A percentile compares a stretch with the other conserved stretches of the same genome.
Conservation (phyloP, 2,329 filamentous ascomycete species). For the Bimuria novae-zelandiae region DNA sequence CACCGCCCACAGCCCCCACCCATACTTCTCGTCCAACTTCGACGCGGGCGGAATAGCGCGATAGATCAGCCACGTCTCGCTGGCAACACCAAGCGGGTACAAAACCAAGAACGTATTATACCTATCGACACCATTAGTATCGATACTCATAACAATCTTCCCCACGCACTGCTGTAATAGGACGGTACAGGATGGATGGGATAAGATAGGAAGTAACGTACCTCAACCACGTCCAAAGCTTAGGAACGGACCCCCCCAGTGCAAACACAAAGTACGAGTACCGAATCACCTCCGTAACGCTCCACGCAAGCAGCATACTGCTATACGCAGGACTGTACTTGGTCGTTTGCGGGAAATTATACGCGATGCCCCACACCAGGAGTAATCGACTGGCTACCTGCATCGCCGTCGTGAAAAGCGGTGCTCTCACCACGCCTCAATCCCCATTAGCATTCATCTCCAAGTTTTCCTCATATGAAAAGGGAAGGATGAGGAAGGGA, state of each 20-base stretch:
- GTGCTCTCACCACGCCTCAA: conserved; percentile 80
- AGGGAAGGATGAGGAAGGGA: no score
- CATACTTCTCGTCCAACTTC: conserved; percentile 56
- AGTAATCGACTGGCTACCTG: conserved; percentile 87
- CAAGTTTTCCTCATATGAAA: no score
- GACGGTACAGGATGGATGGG: no score
- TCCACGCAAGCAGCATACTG: conserved; percentile 86
- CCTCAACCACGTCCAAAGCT: conserved; percentile 74
- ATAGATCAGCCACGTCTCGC: conserved; percentile 83
- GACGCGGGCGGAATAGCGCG: conserved; percentile 66
- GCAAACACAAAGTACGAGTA: conserved; percentile 89
- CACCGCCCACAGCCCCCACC: conserved; percentile 66
- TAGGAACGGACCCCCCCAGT: conserved; percentile 64
- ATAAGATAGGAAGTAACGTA: conserved; percentile 47
- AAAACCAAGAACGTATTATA: conserved; percentile 92
- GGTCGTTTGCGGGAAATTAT: conserved; percentile 71
- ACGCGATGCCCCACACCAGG: conserved; percentile 84
- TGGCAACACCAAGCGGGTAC: conserved; percentile 88
- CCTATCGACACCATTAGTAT: conserved; percentile 25
- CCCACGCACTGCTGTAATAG: no score
- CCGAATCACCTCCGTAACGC: conserved; percentile 86
- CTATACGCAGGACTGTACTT: conserved; percentile 65
- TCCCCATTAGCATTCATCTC: not conserved
- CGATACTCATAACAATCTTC: no score
- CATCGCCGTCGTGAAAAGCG: conserved; percentile 82